A percentile compares a stretch with the other conserved stretches of the same genome.
phyloP scores from a whole-genome alignment of 2,329 filamentous ascomycete genomes.

The Neoascochyta sp. region DNA sequence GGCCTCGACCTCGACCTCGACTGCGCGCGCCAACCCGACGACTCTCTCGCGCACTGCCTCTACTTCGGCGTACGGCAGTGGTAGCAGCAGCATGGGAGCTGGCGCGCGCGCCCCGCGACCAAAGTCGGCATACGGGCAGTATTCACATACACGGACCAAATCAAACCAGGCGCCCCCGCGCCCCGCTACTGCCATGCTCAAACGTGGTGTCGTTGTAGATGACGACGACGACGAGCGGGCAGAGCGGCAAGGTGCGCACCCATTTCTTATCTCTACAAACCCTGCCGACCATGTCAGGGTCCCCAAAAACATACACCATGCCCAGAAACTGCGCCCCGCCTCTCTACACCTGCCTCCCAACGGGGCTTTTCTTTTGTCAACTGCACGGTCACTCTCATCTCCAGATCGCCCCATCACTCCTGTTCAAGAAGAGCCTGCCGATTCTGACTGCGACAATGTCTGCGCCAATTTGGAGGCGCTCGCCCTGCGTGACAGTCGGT shows the following conservation, averaged over 20 bases:
- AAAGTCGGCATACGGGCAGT: constrained; percentile 45
- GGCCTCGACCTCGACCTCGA: constrained; percentile 31
- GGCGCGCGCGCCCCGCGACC: constrained; percentile 49
- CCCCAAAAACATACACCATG: constrained; percentile 23
- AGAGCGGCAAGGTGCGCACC: constrained; percentile 46
- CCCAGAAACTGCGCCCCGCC: constrained; percentile 14
- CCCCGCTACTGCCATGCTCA: constrained; percentile 41
- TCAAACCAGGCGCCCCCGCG: constrained; percentile 43
- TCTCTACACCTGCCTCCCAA: constrained; percentile 15
- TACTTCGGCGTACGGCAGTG: no score
- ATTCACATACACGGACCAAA: constrained; percentile 45
- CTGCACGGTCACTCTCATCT: constrained; percentile 22
- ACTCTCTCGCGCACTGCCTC: constrained; percentile 43
- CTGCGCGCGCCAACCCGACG: constrained; percentile 43
- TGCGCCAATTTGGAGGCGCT: constrained; percentile 23
- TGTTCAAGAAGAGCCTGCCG: constrained; percentile 27
- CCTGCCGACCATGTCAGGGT: constrained; percentile 27
- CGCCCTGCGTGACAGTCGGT: constrained; percentile 19
- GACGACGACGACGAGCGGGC: constrained; percentile 39
- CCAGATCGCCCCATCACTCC: constrained; percentile 21
- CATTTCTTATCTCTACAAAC: constrained; percentile 40
- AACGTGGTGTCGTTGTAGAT: constrained; percentile 43
- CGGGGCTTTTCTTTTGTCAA: constrained; percentile 12
- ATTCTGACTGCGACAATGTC: constrained; percentile 28
- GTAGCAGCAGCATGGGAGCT: constrained; percentile 52